phyloP scores from a whole-genome alignment of 2,329 filamentous ascomycete genomes.

The Lasiodiplodia citricola region DNA sequence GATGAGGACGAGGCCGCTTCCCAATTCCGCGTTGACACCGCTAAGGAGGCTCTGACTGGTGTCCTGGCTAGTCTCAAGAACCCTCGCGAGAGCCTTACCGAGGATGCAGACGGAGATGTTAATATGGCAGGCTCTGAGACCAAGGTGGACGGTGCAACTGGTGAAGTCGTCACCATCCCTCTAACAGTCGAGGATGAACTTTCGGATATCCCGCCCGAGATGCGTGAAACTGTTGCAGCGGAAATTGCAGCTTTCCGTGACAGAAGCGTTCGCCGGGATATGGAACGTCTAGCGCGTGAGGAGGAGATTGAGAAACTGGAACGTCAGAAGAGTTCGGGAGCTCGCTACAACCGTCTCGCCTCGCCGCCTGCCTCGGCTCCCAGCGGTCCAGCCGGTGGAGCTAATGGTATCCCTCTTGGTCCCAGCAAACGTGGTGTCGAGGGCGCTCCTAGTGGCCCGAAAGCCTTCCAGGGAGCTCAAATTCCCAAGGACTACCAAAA shows the following conservation, averaged over 20 bases:
- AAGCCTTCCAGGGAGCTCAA: conserved; percentile 62
- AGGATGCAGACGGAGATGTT: conserved; percentile 70
- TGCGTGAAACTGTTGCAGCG: conserved; percentile 91
- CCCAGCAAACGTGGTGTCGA: conserved; percentile 70
- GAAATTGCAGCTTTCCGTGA: conserved; percentile 96
- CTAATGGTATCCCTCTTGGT: conserved; percentile 79
- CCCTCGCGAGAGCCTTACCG: conserved; percentile 52
- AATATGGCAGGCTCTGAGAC: conserved; percentile 62
- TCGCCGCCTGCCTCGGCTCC: conserved; percentile 70
- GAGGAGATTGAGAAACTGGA: conserved; percentile 92
- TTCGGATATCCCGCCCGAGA: conserved; percentile 92
- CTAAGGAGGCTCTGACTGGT: conserved; percentile 69
- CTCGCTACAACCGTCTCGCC: conserved; percentile 68
- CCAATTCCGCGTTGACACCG: conserved; percentile 72
- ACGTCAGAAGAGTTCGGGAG: conserved; percentile 70
- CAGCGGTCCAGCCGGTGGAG: conserved; percentile 64
- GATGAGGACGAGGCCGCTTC: conserved; percentile 67
- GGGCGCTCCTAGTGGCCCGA: conserved; percentile 77
- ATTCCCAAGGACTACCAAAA: conserved; percentile 76
- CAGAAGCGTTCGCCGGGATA: conserved; percentile 82
- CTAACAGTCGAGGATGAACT: conserved; percentile 85
- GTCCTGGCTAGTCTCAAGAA: conserved; percentile 76
- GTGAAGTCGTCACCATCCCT: conserved; percentile 89
- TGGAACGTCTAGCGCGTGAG: conserved; percentile 85
- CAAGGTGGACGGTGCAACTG: conserved; percentile 63